Conservation (phyloP, 2,329 filamentous ascomycete genomes). For the Trichoderma cornu-damae region DNA sequence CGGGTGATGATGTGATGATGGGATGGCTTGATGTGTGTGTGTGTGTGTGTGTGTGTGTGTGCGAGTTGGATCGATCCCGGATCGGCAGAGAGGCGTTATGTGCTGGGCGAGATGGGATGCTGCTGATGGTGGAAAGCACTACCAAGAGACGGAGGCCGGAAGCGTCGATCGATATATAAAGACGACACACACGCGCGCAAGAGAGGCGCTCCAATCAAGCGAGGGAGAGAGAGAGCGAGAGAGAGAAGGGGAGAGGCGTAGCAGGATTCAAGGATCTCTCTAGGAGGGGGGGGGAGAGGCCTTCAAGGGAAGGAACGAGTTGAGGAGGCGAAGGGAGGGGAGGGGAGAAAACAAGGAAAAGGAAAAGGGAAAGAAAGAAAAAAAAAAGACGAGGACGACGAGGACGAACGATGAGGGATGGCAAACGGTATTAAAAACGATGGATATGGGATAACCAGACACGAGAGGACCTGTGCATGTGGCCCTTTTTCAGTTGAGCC, state of each 20-base stretch:
- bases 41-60: neutral
- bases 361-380: neutral
- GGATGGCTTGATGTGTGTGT: slow-evolving; percentile 7
- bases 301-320: neutral
- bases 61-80: neutral
- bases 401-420: slow-evolving; percentile 12
- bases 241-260: neutral
- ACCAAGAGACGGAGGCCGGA: neutral
- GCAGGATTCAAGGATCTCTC: neutral
- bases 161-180: slow-evolving; percentile 15
- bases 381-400: neutral
- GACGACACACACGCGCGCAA: neutral
- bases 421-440: slow-evolving; percentile 13
- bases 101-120: neutral
- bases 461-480: slow-evolving; percentile 30
- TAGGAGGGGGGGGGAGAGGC: too few relatives aligned
- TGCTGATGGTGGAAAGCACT: neutral
- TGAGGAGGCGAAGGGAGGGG: neutral
- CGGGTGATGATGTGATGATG: slow-evolving; percentile 26
- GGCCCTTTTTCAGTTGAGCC: slow-evolving; percentile 24
- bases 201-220: too few relatives aligned
- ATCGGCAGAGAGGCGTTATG: neutral
- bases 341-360: neutral
- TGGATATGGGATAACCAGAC: slow-evolving; percentile 25
- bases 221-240: too few relatives aligned